phyloP scores from a whole-genome alignment of 2,329 filamentous ascomycete species.

The Xylariaceae sp. region DNA sequence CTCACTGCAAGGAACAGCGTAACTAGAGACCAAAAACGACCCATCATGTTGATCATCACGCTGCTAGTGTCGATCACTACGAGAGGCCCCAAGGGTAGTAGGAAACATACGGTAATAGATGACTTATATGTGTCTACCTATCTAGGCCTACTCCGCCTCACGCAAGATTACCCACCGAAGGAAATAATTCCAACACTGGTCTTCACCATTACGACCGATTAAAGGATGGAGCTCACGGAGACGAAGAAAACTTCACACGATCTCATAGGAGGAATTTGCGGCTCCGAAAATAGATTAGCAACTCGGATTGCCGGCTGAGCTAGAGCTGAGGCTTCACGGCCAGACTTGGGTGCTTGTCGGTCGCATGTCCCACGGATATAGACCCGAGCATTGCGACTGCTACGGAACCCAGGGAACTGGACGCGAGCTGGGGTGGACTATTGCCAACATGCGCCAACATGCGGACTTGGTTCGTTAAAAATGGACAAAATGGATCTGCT shows the following conservation, averaged over 20 bases:
- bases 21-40: constrained; percentile 18
- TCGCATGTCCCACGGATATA: too few relatives aligned
- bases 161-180: not conserved
- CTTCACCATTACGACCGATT: not conserved
- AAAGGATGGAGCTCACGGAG: not conserved
- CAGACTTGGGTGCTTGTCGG: too few relatives aligned
- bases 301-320: too few relatives aligned
- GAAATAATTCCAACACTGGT: not conserved
- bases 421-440: too few relatives aligned
- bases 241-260: not conserved
- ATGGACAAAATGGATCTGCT: too few relatives aligned
- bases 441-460: too few relatives aligned
- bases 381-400: too few relatives aligned
- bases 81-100: constrained; percentile 2
- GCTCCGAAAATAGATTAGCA: not conserved
- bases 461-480: too few relatives aligned
- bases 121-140: constrained; percentile 15
- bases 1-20: constrained; percentile 24
- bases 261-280: not conserved
- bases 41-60: constrained; percentile 19
- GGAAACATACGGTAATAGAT: not conserved
- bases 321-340: too few relatives aligned
- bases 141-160: not conserved
- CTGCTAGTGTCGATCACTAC: not conserved
- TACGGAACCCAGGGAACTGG: too few relatives aligned